phyloP scores from a whole-genome alignment of 2,329 filamentous ascomycete species.

The Colletotrichum theobromicola region DNA sequence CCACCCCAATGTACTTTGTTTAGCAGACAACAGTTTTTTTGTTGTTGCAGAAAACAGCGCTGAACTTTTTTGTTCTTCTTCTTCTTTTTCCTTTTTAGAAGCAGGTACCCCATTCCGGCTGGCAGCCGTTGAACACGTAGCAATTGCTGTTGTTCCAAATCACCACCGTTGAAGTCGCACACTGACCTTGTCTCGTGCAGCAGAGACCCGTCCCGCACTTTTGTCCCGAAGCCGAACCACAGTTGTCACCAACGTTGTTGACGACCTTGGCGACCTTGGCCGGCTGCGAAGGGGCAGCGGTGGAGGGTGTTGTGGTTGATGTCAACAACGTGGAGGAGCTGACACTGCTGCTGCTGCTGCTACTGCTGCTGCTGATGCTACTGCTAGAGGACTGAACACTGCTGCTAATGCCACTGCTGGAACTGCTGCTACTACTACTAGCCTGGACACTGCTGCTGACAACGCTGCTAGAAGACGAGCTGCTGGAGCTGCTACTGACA shows the following conservation, averaged over 20 bases:
- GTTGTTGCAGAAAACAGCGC: neutral
- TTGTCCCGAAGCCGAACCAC: neutral
- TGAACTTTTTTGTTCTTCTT: neutral
- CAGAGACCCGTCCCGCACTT: neutral
- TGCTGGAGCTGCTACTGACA: neutral
- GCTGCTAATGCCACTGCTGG: neutral
- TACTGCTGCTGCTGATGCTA: neutral
- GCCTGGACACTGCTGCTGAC: neutral
- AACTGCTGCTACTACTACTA: neutral
- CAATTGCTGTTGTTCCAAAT: neutral
- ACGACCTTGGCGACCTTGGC: neutral
- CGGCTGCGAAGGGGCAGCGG: neutral
- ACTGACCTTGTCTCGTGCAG: neutral
- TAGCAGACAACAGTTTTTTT: neutral
- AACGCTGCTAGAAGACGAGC: neutral
- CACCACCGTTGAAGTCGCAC: neutral
- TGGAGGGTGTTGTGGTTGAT: neutral
- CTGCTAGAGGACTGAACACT: neutral
- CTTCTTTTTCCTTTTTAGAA: neutral
- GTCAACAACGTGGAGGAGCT: neutral
- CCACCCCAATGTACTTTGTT: neutral
- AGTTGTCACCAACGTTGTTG: neutral
- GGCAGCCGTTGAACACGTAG: neutral
- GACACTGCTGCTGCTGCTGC: neutral
- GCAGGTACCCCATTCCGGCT: neutral